A percentile compares a stretch with the other conserved stretches of the same genome.
Evolutionary conservation across 768 basidiomycete species (phyloP).

Genomic region (Agaricus subrufescens): DNA sequence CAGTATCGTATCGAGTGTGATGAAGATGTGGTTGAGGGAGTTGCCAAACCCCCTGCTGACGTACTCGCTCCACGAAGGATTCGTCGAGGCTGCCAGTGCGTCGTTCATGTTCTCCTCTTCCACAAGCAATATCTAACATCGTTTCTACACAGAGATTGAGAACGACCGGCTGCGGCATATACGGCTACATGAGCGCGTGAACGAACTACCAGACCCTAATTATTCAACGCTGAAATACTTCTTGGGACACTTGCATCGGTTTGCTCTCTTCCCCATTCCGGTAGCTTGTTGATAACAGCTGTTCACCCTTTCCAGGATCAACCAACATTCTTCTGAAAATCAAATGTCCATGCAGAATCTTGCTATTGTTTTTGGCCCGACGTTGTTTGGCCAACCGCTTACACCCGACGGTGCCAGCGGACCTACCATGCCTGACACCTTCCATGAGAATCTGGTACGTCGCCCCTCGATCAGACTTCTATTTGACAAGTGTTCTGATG

Average conservation of each 20-base stretch:
- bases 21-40: constrained; percentile 96
- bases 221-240: constrained; percentile 96
- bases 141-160: constrained; percentile 61
- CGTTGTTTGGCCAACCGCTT: constrained; percentile 76
- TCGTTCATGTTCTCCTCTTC: constrained; percentile 9
- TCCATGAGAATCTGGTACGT: constrained; percentile 67
- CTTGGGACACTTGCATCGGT: constrained; percentile 92
- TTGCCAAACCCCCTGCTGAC: constrained; percentile 93
- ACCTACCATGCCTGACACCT: constrained; percentile 63
- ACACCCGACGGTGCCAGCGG: constrained; percentile 40
- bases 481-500: constrained; percentile 8
- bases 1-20: constrained; percentile 90
- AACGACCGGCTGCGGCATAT: constrained; percentile 95
- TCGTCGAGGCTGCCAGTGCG: constrained; percentile 94
- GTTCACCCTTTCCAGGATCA: constrained; percentile 48
- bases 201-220: constrained; percentile 97
- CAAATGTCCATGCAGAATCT: constrained; percentile 93
- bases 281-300: neutral
- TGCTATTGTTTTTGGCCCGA: constrained; percentile 98
- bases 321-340: constrained; percentile 70
- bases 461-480: constrained; percentile 8
- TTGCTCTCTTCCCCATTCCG: constrained; percentile 17
- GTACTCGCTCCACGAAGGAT: constrained; percentile 76
- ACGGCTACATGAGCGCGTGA: constrained; percentile 93
- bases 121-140: constrained; percentile 1